phyloP scores from a whole-genome alignment of 2,329 filamentous ascomycete genomes.

The Acrocalymma vagum region DNA sequence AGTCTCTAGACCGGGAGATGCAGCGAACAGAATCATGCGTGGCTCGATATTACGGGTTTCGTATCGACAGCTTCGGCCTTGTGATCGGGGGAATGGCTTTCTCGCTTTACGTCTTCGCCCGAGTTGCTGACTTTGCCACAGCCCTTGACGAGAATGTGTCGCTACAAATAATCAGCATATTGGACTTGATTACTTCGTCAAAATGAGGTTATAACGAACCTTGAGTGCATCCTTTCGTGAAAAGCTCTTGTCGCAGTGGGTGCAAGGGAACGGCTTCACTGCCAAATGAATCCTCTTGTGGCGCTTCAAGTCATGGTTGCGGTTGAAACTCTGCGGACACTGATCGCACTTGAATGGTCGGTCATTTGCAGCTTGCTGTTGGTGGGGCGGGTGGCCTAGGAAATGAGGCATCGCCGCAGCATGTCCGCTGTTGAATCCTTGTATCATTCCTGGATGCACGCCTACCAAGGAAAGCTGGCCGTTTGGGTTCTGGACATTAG shows the following conservation, averaged over 20 bases:
- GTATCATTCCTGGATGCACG: conserved; percentile 64
- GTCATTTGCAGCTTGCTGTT: conserved; percentile 70
- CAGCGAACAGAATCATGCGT: conserved; percentile 22
- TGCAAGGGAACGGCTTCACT: conserved; percentile 94
- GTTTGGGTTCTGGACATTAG: conserved; percentile 78
- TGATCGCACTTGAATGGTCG: conserved; percentile 94
- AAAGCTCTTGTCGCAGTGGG: conserved; percentile 93
- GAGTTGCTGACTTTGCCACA: conserved; percentile 62
- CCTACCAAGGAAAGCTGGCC: conserved; percentile 77
- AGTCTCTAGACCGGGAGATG: conserved; percentile 9
- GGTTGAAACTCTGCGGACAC: conserved; percentile 92
- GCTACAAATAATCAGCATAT: conserved; percentile 54
- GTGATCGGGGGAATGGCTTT: conserved; percentile 40
- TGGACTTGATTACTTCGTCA: conserved; percentile 42
- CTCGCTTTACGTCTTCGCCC: conserved; percentile 42
- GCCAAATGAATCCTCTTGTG: conserved; percentile 95
- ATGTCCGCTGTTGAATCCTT: conserved; percentile 68
- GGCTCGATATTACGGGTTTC: conserved; percentile 35
- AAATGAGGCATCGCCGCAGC: conserved; percentile 71
- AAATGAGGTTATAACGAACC: conserved; percentile 63
- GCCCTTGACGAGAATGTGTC: conserved; percentile 73
- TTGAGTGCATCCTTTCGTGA: conserved; percentile 96
- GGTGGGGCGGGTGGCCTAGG: conserved; percentile 61
- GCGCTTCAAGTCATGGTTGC: conserved; percentile 94
- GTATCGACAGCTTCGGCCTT: conserved; percentile 39